phyloP scores from a whole-genome alignment of 768 basidiomycete species.

The Russula griseocarnosa region DNA sequence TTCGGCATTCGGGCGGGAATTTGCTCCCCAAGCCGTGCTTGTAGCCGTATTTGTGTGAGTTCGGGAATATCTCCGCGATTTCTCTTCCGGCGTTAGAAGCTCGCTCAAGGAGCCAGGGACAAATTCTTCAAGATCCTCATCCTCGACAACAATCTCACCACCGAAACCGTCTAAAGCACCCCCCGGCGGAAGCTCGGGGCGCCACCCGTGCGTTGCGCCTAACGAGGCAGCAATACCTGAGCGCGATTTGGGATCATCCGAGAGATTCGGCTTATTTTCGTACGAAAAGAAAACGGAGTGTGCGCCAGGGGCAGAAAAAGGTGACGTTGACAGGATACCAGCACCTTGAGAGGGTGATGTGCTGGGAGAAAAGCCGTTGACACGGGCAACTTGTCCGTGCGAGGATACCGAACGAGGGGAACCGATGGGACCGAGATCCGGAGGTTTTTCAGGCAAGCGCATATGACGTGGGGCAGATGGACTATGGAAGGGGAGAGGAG shows the following conservation, averaged over 20 bases:
- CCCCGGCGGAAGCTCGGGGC: slow-evolving; percentile 25
- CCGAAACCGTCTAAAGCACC: slow-evolving; percentile 19
- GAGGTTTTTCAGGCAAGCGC: slow-evolving; percentile 37
- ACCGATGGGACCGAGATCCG: slow-evolving; percentile 79
- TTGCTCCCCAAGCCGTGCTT: slow-evolving; percentile 23
- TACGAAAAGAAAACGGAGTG: slow-evolving; percentile 51
- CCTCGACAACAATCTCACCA: slow-evolving; percentile 49
- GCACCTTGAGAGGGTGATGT: slow-evolving; percentile 50
- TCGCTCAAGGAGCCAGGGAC: slow-evolving; percentile 86
- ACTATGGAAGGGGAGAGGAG: slow-evolving; percentile 51
- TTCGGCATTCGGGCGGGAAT: slow-evolving; percentile 30
- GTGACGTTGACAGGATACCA: slow-evolving; percentile 54
- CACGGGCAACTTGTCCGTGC: slow-evolving; percentile 36
- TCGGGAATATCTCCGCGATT: slow-evolving; percentile 74
- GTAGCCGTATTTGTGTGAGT: slow-evolving; percentile 42
- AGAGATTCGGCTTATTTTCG: slow-evolving; percentile 30
- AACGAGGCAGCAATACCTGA: slow-evolving; percentile 62
- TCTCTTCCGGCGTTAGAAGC: slow-evolving; percentile 83
- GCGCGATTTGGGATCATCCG: slow-evolving; percentile 39
- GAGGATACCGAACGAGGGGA: slow-evolving; percentile 52
- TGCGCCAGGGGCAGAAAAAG: slow-evolving; percentile 71
- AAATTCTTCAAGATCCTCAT: slow-evolving; percentile 84
- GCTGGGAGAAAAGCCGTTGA: slow-evolving; percentile 52
- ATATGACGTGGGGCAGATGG: slow-evolving; percentile 49
- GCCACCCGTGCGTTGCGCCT: slow-evolving; percentile 51